Evolutionary conservation across 1,139 yeast genomes (phyloP).

Genomic region (Suhomyces maxii): DNA sequence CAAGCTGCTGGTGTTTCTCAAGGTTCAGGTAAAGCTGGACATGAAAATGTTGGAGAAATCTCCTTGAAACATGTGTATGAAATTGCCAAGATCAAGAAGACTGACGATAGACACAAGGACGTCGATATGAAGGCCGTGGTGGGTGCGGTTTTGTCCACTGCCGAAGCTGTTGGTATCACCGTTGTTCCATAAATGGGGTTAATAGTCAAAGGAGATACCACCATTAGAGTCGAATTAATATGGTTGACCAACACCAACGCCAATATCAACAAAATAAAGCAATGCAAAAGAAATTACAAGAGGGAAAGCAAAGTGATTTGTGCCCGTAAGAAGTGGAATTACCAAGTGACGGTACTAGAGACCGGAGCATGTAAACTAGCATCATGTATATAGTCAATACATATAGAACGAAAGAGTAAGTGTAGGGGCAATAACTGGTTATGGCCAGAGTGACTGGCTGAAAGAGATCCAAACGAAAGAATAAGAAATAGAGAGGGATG

Average conservation of each 20-base stretch:
- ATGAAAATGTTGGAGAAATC: constrained; percentile 62
- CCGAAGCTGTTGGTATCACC: constrained; percentile 80
- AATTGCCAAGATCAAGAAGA: constrained; percentile 89
- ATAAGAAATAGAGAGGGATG: no score
- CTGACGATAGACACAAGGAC: constrained; percentile 76
- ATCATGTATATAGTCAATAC: constrained; percentile 1
- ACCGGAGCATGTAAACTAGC: constrained; percentile 2
- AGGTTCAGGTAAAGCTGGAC: constrained; percentile 63
- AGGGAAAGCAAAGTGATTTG: no score
- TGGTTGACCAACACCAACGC: neutral
- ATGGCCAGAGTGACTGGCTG: no score
- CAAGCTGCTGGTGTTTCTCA: constrained; percentile 83
- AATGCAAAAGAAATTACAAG: no score
- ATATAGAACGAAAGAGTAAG: neutral
- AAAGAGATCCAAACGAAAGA: no score
- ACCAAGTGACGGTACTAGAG: neutral
- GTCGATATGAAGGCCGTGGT: constrained; percentile 74
- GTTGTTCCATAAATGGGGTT: constrained; percentile 55
- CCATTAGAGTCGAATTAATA: constrained; percentile 1
- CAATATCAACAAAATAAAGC: no score
- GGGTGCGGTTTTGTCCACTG: constrained; percentile 83
- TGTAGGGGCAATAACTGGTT: no score
- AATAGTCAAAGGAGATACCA: constrained; percentile 13
- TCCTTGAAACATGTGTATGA: constrained; percentile 90
- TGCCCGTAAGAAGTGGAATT: neutral